Conservation (phyloP, 2,329 filamentous ascomycete species). For the Microdochium paspali region DNA sequence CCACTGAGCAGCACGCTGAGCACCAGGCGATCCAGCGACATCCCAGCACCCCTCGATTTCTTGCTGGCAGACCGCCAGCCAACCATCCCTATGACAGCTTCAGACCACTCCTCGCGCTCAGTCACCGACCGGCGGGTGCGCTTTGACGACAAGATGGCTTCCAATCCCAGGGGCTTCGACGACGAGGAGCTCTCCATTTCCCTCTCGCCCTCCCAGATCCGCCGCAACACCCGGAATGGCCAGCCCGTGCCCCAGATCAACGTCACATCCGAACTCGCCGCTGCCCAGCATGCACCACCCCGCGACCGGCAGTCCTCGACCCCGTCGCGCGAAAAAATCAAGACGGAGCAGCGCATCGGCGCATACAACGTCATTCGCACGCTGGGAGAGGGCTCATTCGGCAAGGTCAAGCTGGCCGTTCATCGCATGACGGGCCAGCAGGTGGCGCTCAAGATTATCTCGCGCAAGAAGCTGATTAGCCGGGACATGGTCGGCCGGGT, state of each 20-base stretch:
- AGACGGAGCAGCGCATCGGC: conserved; percentile 75
- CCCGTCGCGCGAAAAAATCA: conserved; percentile 34
- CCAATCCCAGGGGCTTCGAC: conserved; percentile 46
- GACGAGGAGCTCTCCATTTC: conserved; percentile 79
- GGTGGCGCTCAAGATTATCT: conserved; percentile 96
- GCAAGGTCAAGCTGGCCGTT: conserved; percentile 94
- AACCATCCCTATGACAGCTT: background rate
- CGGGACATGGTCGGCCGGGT: conserved; percentile 97
- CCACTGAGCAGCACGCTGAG: background rate
- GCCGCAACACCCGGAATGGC: conserved; percentile 34
- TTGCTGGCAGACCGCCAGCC: background rate
- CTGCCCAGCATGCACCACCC: conserved; percentile 17
- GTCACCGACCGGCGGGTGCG: background rate
- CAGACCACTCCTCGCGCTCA: background rate
- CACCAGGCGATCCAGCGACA: background rate
- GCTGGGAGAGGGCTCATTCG: conserved; percentile 92
- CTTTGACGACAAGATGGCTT: conserved; percentile 30
- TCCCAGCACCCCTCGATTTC: background rate
- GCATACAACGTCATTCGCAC: conserved; percentile 88
- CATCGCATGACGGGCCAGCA: conserved; percentile 89
- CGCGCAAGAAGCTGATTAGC: conserved; percentile 89
- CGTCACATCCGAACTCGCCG: conserved; percentile 22
- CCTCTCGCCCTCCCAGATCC: conserved; percentile 55
- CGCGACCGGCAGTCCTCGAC: conserved; percentile 1
- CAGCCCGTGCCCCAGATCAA: conserved; percentile 24